Evolutionary conservation across 208 protist species (phyloP), one percentile per base, ranked within the genome.

Genomic region (Crithidia expoeki): DNA sequence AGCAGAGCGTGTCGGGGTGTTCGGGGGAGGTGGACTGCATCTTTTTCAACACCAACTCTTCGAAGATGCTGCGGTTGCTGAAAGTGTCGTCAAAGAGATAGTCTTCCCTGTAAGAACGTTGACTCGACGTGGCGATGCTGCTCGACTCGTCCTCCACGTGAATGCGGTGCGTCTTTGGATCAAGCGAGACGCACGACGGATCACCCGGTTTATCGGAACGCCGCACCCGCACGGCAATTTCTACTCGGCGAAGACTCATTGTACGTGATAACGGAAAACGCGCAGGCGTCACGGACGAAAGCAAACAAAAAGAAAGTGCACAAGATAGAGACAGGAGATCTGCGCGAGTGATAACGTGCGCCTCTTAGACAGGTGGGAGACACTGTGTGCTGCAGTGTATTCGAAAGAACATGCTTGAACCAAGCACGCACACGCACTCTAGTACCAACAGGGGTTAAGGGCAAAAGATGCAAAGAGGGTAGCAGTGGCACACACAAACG

Each of bases 1-100:
- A 88, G 76, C 92, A 96, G 1, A 94, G 81, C 28, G 89, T 96
- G 75, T 94, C 92, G 6, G 88, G 88, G 34, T 80, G 51, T 6
- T 81, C 75, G 7, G 75, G 72, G 0, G 80, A 84, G 10, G 82
- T 88, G 9, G 68, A 68, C 27, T 23, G 53, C 79, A 96, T 89
- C 61, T 85, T 86, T 4, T 63, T 34, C 19, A 84, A 66, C 17
- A 94, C 76, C 27, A 96, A 64, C 59, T 75, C 34, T 32, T 88
- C 76, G 66, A 93, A 96, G 6, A 96, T 59, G 19, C 82, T 80
- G 10, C 59, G 38, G 64, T 96, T 96, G 49, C 56, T 84, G 28
- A 60, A 73, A 12, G 67, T 42, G 4, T 72, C 76, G 28, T 65
- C 68, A 32, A 94, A 77, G 0, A 94, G 61, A 11, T 63, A 47